Evolutionary conservation across 495 filamentous ascomycete species (phyloP).

Genomic region (Polyplosphaeria fusca): DNA sequence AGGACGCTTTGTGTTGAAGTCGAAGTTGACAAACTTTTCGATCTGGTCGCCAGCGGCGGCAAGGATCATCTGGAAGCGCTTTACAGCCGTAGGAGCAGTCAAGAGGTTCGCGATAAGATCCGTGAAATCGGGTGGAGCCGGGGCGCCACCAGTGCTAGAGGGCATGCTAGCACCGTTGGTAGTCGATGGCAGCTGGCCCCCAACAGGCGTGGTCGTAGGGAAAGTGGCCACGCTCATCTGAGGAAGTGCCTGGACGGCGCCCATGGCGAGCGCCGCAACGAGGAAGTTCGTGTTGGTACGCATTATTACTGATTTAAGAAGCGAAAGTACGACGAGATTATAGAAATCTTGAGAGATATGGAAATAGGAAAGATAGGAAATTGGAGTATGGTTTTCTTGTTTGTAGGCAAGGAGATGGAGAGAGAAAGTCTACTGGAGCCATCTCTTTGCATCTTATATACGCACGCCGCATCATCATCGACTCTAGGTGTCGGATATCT

Average conservation of each 20-base stretch:
- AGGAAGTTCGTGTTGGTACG: slow-evolving; percentile 19
- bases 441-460: too few species aligned
- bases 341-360: slow-evolving; percentile 17
- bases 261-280: slow-evolving; percentile 27
- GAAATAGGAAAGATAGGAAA: slow-evolving; percentile 4
- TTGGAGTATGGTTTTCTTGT: slow-evolving; percentile 9
- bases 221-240: neutral
- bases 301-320: slow-evolving; percentile 24
- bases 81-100: slow-evolving; percentile 22
- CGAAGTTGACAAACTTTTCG: slow-evolving; percentile 24
- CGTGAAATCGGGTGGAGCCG: slow-evolving; percentile 1
- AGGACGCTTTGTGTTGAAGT: slow-evolving; percentile 34
- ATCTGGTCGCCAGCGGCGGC: slow-evolving; percentile 23
- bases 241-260: slow-evolving; percentile 4
- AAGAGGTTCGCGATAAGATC: neutral
- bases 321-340: slow-evolving; percentile 24
- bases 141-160: neutral
- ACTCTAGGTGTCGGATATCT: neutral
- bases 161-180: neutral
- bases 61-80: slow-evolving; percentile 30
- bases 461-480: too few species aligned
- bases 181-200: neutral
- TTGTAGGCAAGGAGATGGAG: slow-evolving; percentile 16
- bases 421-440: slow-evolving; percentile 5
- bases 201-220: neutral